Evolutionary conservation across 1,284 basidiomycete species (phyloP).

Genomic region (Fomitopsis betulina): DNA sequence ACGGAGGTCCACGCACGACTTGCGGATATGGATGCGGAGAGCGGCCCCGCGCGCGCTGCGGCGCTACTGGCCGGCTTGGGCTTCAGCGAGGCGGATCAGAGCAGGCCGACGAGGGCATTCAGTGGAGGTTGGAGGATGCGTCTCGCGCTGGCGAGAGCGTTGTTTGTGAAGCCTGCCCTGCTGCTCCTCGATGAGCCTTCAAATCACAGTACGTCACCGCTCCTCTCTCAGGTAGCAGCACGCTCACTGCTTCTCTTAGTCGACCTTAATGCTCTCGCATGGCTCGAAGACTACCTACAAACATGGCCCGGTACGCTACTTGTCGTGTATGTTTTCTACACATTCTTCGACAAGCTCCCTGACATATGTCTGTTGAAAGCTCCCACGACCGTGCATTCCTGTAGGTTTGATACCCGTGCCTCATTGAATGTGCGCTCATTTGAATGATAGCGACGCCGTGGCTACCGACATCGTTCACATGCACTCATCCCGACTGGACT

Average conservation of each 20-base stretch:
- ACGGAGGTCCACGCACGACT: constrained; percentile 90
- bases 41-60: constrained; percentile 91
- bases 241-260: constrained; percentile 33
- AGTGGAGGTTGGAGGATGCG: constrained; percentile 98
- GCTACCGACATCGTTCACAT: constrained; percentile 97
- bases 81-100: constrained; percentile 87
- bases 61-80: constrained; percentile 88
- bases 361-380: constrained; percentile 29
- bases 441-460: constrained; percentile 70
- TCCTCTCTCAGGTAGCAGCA: not conserved
- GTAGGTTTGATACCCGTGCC: constrained; percentile 33
- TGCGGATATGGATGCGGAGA: constrained; percentile 97
- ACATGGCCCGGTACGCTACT: constrained; percentile 94
- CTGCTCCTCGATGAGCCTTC: constrained; percentile 94
- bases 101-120: constrained; percentile 80
- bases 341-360: not conserved
- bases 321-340: constrained; percentile 66
- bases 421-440: not conserved
- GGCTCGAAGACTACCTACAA: constrained; percentile 95
- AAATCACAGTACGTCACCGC: constrained; percentile 75
- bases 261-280: constrained; percentile 80
- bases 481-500: constrained; percentile 92
- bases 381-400: constrained; percentile 99
- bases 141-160: constrained; percentile 77
- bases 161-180: constrained; percentile 92